These are phyloP conservation scores for Blastocystis sp. DNA, from an alignment of 352 stramenopile species.

Conservation along the genomic window DNA sequence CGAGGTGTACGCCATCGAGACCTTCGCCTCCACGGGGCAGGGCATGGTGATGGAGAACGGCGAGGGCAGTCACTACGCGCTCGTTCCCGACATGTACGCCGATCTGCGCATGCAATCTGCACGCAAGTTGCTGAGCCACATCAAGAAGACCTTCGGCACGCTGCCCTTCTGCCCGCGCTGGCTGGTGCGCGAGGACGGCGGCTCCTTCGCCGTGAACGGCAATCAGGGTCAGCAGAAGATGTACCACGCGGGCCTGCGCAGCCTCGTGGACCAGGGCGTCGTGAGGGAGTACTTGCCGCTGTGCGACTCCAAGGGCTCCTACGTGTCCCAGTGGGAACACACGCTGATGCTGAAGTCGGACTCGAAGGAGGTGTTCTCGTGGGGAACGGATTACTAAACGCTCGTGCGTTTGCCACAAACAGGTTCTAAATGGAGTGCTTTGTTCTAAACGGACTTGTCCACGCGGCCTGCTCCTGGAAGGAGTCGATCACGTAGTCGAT, in stretches of 20 bases:
- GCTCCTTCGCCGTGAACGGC: conserved; percentile 85
- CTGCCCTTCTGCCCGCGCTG: conserved; percentile 93
- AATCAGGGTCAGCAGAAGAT: conserved; percentile 91
- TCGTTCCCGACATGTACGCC: conserved; percentile 82
- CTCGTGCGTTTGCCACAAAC: conserved; percentile 8
- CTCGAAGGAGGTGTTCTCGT: conserved; percentile 94
- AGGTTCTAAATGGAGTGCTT: neutral
- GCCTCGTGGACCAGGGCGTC: conserved; percentile 92
- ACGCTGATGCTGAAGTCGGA: conserved; percentile 92
- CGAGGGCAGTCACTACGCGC: conserved; percentile 69
- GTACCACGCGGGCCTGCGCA: conserved; percentile 93
- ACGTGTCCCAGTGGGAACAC: conserved; percentile 98
- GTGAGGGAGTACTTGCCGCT: conserved; percentile 90
- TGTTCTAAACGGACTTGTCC: conserved; percentile 27
- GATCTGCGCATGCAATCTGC: conserved; percentile 84
- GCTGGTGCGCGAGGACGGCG: conserved; percentile 92
- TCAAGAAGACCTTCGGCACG: conserved; percentile 98
- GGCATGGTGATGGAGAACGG: conserved; percentile 73
- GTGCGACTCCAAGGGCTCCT: conserved; percentile 89
- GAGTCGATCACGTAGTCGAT: conserved; percentile 28
- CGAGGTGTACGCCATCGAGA: conserved; percentile 95
- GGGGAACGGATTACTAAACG: conserved; percentile 93
- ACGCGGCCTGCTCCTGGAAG: conserved; percentile 6
- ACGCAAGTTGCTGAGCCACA: conserved; percentile 91
- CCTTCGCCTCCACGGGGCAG: conserved; percentile 84